These are phyloP conservation scores for Avena atlantica DNA, from an alignment of 176 grass and related monocot genomes.

Conservation along the genomic window DNA sequence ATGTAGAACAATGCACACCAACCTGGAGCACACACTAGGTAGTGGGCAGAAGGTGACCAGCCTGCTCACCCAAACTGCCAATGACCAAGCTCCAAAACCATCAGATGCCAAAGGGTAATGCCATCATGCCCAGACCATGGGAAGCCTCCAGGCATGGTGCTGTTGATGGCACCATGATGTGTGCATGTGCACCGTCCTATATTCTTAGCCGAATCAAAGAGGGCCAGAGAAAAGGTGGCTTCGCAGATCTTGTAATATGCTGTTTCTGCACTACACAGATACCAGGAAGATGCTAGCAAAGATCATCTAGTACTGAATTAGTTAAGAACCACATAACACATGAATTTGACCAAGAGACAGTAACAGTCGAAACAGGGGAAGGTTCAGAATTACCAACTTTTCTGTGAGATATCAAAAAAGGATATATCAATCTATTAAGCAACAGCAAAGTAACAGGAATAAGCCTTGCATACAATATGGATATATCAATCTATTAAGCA, in stretches of 20 bases:
- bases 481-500: background rate
- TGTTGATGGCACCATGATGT: conserved; percentile 36
- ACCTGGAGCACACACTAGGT: conserved; percentile 31
- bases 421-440: background rate
- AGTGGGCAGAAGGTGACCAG: conserved; percentile 44
- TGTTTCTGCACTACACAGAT: background rate
- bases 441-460: background rate
- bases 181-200: conserved; percentile 43
- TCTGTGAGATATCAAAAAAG: background rate
- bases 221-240: conserved; percentile 1
- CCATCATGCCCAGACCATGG: conserved; percentile 27
- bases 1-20: conserved; percentile 34
- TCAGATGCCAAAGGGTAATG: conserved; percentile 24
- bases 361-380: background rate
- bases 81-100: conserved; percentile 41
- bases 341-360: background rate
- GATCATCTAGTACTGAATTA: too few relatives aligned
- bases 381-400: background rate
- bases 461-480: conserved; percentile 1
- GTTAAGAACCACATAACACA: background rate
- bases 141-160: conserved; percentile 13
- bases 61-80: conserved; percentile 28
- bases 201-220: conserved; percentile 26
- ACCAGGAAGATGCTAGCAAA: background rate
- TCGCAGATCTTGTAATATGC: conserved; percentile 29